These are phyloP conservation scores for Chalciporus piperatus DNA, from an alignment of 768 basidiomycete species.

Conservation along the genomic window DNA sequence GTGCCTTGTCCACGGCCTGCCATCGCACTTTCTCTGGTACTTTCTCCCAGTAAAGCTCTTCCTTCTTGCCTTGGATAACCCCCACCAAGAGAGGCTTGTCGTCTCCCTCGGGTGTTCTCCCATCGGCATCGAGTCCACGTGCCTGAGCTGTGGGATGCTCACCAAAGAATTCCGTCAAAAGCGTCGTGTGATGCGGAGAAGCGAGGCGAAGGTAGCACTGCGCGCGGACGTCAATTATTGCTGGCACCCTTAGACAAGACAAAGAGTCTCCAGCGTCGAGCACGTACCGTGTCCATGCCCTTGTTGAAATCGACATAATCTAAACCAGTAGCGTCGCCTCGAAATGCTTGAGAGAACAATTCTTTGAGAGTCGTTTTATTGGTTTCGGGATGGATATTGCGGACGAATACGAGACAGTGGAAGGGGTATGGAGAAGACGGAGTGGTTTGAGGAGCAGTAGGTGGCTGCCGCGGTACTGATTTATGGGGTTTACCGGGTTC, in stretches of 20 bases:
- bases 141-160: slow-evolving; percentile 38
- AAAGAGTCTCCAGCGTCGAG: neutral
- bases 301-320: slow-evolving; percentile 83
- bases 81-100: slow-evolving; percentile 45
- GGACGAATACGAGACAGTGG: slow-evolving; percentile 67
- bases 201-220: slow-evolving; percentile 76
- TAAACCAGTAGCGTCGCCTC: slow-evolving; percentile 36
- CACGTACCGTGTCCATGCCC: slow-evolving; percentile 65
- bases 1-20: slow-evolving; percentile 55
- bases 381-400: slow-evolving; percentile 68
- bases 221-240: neutral
- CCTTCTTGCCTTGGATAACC: slow-evolving; percentile 57
- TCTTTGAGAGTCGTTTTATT: slow-evolving; percentile 77
- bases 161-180: slow-evolving; percentile 46
- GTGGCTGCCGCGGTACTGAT: no score
- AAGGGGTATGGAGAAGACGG: slow-evolving; percentile 49
- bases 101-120: slow-evolving; percentile 24
- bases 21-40: slow-evolving; percentile 69
- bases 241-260: no score
- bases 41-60: slow-evolving; percentile 76
- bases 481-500: neutral
- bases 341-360: slow-evolving; percentile 49
- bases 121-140: slow-evolving; percentile 54
- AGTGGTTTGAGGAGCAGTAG: slow-evolving; percentile 10
- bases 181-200: slow-evolving; percentile 43